phyloP scores from a whole-genome alignment of 2,329 filamentous ascomycete genomes.

The Pseudogymnoascus sp. region DNA sequence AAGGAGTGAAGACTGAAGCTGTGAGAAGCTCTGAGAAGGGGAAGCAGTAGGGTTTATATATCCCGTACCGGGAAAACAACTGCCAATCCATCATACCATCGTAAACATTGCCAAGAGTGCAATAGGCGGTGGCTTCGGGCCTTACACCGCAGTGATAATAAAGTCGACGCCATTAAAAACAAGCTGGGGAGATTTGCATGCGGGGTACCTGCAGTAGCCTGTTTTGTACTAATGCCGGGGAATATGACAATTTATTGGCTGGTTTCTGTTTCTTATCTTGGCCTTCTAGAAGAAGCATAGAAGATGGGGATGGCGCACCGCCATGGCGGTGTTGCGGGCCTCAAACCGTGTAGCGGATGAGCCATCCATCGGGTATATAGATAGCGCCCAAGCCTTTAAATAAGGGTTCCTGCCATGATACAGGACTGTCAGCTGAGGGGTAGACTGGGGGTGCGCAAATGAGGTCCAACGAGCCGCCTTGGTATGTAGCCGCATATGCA shows the following conservation, averaged over 20 bases:
- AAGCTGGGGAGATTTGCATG: constrained; percentile 10
- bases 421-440: neutral
- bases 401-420: neutral
- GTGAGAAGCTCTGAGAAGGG: neutral
- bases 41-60: neutral
- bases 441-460: neutral
- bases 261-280: neutral
- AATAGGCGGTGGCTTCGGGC: constrained; percentile 4
- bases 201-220: constrained; percentile 7
- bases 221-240: neutral
- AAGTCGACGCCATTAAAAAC: neutral
- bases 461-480: constrained; percentile 3
- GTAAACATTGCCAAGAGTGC: neutral
- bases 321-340: constrained; percentile 1
- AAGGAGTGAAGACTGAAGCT: neutral
- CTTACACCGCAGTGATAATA: constrained; percentile 9
- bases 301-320: neutral
- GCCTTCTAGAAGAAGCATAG: constrained; percentile 4
- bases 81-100: neutral
- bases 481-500: neutral
- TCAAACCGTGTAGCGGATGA: neutral
- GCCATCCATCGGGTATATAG: neutral
- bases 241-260: neutral
- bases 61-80: neutral
- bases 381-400: constrained; percentile 2